These are phyloP conservation scores for Guillardia theta DNA, from an alignment of 78 protist genomes.

Conservation along the genomic window DNA sequence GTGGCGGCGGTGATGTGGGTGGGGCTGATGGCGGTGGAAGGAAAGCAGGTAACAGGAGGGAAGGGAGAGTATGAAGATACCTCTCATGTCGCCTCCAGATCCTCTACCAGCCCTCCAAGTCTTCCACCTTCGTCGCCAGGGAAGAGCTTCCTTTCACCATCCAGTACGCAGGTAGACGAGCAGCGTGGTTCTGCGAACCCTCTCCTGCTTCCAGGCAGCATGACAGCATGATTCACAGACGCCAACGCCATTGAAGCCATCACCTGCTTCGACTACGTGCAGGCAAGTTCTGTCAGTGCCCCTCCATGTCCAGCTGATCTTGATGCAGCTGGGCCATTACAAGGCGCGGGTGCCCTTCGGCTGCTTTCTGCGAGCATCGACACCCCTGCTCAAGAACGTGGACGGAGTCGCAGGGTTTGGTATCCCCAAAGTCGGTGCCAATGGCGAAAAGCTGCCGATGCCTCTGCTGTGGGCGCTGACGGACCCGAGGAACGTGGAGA, in stretches of 20 bases:
- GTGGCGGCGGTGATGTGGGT: too few species aligned
- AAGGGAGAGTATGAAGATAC: too few species aligned
- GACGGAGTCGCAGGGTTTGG: constrained; percentile 21
- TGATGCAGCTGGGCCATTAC: not conserved
- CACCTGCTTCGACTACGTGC: constrained; percentile 21
- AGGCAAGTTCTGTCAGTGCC: not conserved
- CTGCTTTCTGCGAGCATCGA: not conserved
- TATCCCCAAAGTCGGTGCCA: not conserved
- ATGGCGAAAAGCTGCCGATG: constrained; percentile 19
- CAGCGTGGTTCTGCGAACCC: not conserved
- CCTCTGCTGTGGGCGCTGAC: constrained; percentile 34
- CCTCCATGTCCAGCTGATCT: not conserved
- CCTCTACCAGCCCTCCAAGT: not conserved
- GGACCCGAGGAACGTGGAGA: not conserved
- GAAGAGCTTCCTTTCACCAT: constrained; percentile 23
- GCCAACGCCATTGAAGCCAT: constrained; percentile 17
- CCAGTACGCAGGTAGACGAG: not conserved
- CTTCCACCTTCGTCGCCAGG: not conserved
- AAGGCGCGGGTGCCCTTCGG: constrained; percentile 30
- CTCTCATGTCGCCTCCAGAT: too few species aligned
- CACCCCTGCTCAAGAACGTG: not conserved
- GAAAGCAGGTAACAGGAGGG: too few species aligned
- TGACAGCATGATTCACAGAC: not conserved
- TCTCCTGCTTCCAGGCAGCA: not conserved
- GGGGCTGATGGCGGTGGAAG: too few species aligned